Base-by-base conservation (phyloP, 1,284 basidiomycete species). In the Tremellales sp. region DNA sequence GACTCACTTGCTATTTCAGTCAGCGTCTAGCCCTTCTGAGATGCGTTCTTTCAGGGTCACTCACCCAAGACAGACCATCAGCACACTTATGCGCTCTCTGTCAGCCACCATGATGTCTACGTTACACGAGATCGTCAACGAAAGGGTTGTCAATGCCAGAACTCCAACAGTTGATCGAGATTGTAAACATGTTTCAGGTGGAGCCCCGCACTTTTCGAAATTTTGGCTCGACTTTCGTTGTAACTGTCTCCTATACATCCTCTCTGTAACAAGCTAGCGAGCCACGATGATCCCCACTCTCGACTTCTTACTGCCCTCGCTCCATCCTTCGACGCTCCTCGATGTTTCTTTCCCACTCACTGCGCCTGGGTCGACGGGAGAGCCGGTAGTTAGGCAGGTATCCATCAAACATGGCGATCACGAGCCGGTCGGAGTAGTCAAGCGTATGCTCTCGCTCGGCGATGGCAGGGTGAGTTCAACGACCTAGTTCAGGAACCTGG, bases 41-140 rank as follows among this genome's bases (percentile, higher is more conserved):
- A n/a, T 1, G n/a, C n/a, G n/a, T n/a, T n/a, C n/a, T n/a, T n/a
- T n/a, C n/a, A n/a, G n/a, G 19, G 45, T 10, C 4, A 54, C 68
- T 56, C 40, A 72, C 72, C 72, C 72, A 27, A 72, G 61, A 48
- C 72, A 74, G 17, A 74, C 72, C 62, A 72, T 71, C 26, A 74
- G 57, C 5, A 73, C 72, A 41, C 52, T 65, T 45, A 67, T 48
- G 27, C 62, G 58, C 21, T 58, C 51, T 15, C 45, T 54, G 26
- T 58, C 22, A 8, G 45, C 40, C 12, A 45, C 35, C 60, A 57
- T 58, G 17, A 27, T 40, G 41, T n/a, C n/a, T n/a, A n/a, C n/a
- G n/a, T n/a, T n/a, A n/a, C n/a, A n/a, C n/a, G n/a, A n/a, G n/a
- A 3, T 41, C 33, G 33, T 15, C 19, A 15, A n/a, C 15, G 4